Base-by-base conservation (phyloP, 1,284 basidiomycete species). In the Leccinum proliferum region DNA sequence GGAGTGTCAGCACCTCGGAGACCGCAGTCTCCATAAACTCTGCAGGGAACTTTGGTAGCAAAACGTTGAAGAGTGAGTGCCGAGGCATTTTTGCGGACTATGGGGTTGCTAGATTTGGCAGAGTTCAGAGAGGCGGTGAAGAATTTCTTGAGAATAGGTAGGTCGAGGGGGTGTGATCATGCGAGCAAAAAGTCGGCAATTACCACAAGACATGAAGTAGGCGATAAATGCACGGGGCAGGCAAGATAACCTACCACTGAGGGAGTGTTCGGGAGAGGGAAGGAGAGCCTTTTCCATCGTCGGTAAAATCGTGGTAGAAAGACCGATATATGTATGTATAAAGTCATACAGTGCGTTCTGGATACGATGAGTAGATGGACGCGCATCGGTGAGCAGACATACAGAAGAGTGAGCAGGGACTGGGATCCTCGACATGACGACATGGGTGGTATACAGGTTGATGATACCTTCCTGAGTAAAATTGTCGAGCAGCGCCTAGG, bases 31-130 rank as follows among this genome's bases (percentile, higher is more conserved):
- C 79, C 11, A 77, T 18, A n/a, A 65, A 66, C 5, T 75, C 66
- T 15, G 74, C 67, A 9, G 64, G 58, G 2, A 58, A 67, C 32
- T 76, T 77, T 32, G 72, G 63, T 5, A 86, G 70, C 56, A 92
- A 68, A 8, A 83, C 79, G 59, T 79, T 78, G 78, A 94, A 90
- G 5, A 96, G 77, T 0, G 77, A 96, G 77, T 0, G 77, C 72
- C 37, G 86, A 74, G 0, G 90, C 81, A 63, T 83, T 83, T 0
- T 78, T 64, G 34, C 94, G 86, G 2, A 88, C 87, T 29, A 78
- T 67, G 0, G 83, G 68, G 65, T 93, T 94, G 63, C 82, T 84
- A 1, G 94, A 96, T 75, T 94, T 96, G 21, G 92, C 79, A 58
- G 84, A 83, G 66, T 84, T 89, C 60, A 94, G 77, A 34, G 84